Evolutionary conservation across 106 monocot genomes (phyloP), one percentile per base, ranked within the genome.

Genomic region (Iris macrosiphon): DNA sequence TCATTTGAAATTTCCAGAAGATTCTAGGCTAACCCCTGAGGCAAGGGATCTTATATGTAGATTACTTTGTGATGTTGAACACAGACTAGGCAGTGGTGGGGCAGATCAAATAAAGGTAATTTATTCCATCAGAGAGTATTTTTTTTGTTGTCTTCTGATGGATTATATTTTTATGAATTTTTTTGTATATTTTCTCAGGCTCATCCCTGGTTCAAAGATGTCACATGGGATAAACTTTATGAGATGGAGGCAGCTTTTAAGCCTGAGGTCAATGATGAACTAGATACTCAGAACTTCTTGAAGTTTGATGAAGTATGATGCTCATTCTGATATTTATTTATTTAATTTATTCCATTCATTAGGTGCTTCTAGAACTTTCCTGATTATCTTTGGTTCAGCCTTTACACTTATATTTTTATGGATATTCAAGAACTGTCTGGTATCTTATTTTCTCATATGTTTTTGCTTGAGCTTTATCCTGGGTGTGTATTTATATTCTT

Each of bases 241-340:
- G 90, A 98, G 55, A 83, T 66, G 54, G 89, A 83, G 14, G 96
- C 96, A 53, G 96, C 96, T 51, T 98, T 90, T 70, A 98, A 90
- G 65, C 96, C 96, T 57, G 77, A 87, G 55, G 80, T 98, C 43
- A 98, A 79, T 68, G 82, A 55, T 22, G 96, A 90, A 67, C 60
- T 98, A 50, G 96, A 98, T 64, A 98, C 96, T 37, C 90, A 71
- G 42, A 98, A 98, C 59, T 98, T 98, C 57, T 53, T 80, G 60
- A 85, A 86, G 59, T 90, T 98, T 75, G 90, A 98, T 78, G 96
- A 98, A 64, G 96, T 98, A 85, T 38, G 57, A 35, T 66, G 30
- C 13, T 56, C 18, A 46, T 37, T 32, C 9, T 23, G 32, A 65
- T 55, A 18, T 32, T 12, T 13, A 2, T 49, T 56, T 15, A 39